Evolutionary conservation across 169 alveolate species (phyloP).

Genomic region (Eimeria nieschulzi): DNA sequence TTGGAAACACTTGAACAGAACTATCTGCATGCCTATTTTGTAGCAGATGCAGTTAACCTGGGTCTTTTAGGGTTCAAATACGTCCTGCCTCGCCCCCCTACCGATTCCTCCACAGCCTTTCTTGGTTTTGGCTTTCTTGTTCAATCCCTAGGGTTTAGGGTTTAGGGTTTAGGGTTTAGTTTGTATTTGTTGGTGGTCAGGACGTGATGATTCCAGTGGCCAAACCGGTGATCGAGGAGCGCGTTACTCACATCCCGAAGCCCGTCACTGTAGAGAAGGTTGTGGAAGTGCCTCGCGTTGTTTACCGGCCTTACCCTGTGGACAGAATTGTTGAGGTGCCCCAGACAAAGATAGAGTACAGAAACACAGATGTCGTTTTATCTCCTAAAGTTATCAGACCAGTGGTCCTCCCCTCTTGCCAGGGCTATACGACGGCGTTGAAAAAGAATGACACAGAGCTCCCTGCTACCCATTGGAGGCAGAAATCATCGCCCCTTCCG

Average conservation of each 20-base stretch:
- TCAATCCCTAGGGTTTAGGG: no score
- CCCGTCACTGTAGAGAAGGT: conserved; percentile 32
- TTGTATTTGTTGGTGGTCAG: background rate
- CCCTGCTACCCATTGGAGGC: background rate
- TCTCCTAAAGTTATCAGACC: background rate
- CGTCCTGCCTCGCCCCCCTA: no score
- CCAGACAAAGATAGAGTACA: background rate
- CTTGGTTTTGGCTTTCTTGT: no score
- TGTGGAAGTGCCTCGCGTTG: conserved; percentile 46
- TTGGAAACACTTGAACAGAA: no score
- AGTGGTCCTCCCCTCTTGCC: background rate
- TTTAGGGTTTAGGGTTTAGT: background rate
- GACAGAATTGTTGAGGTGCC: conserved; percentile 53
- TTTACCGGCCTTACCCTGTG: conserved; percentile 6
- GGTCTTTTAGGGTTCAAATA: no score
- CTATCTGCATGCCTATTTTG: no score
- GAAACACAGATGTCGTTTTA: background rate
- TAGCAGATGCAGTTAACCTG: no score
- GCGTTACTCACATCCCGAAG: background rate
- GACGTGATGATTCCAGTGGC: conserved; percentile 61
- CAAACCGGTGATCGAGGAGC: conserved; percentile 54
- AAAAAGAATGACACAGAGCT: background rate
- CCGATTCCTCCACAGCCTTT: no score
- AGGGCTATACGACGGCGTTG: background rate
- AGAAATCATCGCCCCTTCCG: background rate